Conservation (phyloP, 1,284 basidiomycete genomes). For the Trichosporon inkin region DNA sequence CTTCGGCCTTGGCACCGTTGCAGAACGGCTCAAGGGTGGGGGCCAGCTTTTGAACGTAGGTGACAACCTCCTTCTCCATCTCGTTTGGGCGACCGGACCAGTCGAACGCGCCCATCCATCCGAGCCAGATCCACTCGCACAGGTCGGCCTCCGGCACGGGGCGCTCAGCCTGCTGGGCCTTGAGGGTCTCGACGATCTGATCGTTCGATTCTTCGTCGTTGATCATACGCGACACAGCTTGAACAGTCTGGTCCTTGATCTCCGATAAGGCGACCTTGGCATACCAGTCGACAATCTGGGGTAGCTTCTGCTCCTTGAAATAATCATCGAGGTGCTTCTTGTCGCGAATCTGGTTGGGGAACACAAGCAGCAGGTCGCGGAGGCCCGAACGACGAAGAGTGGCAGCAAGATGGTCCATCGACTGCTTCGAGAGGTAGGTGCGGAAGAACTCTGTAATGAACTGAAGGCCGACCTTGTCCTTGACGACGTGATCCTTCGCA, state of each 20-base stretch:
- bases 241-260: conserved; percentile 64
- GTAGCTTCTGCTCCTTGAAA: conserved; percentile 73
- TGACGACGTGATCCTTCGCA: conserved; percentile 89
- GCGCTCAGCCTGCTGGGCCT: conserved; percentile 55
- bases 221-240: conserved; percentile 60
- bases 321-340: conserved; percentile 71
- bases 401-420: conserved; percentile 77
- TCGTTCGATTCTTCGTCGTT: conserved; percentile 51
- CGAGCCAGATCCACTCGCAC: conserved; percentile 84
- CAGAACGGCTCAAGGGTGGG: conserved; percentile 85
- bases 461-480: conserved; percentile 76
- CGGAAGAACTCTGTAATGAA: conserved; percentile 77
- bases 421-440: conserved; percentile 60
- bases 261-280: conserved; percentile 75
- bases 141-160: conserved; percentile 74
- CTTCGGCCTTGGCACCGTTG: conserved; percentile 77
- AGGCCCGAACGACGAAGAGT: conserved; percentile 76
- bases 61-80: conserved; percentile 74
- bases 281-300: conserved; percentile 84
- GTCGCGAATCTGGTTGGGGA: conserved; percentile 75
- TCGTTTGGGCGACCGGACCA: conserved; percentile 84
- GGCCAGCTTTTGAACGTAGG: conserved; percentile 75
- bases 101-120: conserved; percentile 78
- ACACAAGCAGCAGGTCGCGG: conserved; percentile 80
- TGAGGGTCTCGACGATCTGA: conserved; percentile 71